A percentile compares a stretch with the other conserved stretches of the same genome.
phyloP scores from a whole-genome alignment of 1,284 basidiomycete genomes.

The Fomitopsis schrenkii region DNA sequence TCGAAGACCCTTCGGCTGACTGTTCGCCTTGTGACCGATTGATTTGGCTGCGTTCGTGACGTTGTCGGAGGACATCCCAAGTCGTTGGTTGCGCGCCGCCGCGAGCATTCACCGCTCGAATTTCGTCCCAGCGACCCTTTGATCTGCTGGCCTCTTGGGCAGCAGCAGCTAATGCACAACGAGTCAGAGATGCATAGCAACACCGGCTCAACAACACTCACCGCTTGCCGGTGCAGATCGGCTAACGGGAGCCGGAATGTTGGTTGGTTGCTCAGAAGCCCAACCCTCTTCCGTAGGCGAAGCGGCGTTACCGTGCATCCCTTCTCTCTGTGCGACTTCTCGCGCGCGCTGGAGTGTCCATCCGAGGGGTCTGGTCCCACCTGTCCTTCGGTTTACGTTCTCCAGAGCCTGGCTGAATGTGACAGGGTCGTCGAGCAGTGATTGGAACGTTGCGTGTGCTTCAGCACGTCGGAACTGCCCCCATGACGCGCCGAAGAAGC shows the following conservation, averaged over 20 bases:
- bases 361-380: constrained; percentile 11
- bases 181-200: not conserved
- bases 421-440: constrained; percentile 29
- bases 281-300: constrained; percentile 1
- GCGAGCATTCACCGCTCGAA: constrained; percentile 51
- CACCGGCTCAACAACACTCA: not conserved
- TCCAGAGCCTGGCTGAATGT: constrained; percentile 36
- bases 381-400: constrained; percentile 31
- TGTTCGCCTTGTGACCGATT: constrained; percentile 7
- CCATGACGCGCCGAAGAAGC: constrained; percentile 14
- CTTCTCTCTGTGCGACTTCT: constrained; percentile 2
- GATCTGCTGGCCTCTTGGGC: not conserved
- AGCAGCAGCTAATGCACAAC: not conserved
- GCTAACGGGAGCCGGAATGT: not conserved
- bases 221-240: not conserved
- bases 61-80: constrained; percentile 65
- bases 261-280: not conserved
- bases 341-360: constrained; percentile 10
- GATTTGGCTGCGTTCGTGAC: constrained; percentile 41
- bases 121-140: constrained; percentile 55
- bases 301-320: constrained; percentile 4
- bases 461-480: constrained; percentile 18
- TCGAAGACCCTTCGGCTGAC: constrained; percentile 29
- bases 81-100: constrained; percentile 42
- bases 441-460: constrained; percentile 16